A percentile compares a stretch with the other conserved stretches of the same genome.
These are phyloP conservation scores for Cutaneotrichosporon sp. DNA, from an alignment of 1,284 basidiomycete species.

Conservation along the genomic window DNA sequence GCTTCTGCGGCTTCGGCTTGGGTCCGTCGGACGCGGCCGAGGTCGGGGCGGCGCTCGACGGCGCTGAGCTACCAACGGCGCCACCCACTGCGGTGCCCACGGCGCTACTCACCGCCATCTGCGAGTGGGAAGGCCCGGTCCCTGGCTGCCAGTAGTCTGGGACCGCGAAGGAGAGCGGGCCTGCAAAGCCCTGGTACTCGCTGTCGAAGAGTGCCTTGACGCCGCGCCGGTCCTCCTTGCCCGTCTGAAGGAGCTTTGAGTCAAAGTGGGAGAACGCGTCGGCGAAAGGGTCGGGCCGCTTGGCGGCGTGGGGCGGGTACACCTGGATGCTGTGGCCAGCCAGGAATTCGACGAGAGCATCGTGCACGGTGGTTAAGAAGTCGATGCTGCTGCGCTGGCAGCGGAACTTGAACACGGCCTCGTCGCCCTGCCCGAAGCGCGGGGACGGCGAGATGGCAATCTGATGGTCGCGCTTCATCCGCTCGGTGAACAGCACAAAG, in stretches of 20 bases:
- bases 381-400: slow-evolving; percentile 93
- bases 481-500: slow-evolving; percentile 74
- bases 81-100: slow-evolving; percentile 45
- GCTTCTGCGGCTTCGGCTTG: slow-evolving; percentile 7
- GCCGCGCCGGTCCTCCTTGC: slow-evolving; percentile 57
- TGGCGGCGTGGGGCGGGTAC: slow-evolving; percentile 49
- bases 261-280: slow-evolving; percentile 97
- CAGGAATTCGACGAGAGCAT: slow-evolving; percentile 90
- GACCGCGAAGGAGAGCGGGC: slow-evolving; percentile 33
- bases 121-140: slow-evolving; percentile 1
- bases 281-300: slow-evolving; percentile 77
- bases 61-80: background rate
- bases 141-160: slow-evolving; percentile 36
- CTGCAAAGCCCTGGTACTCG: slow-evolving; percentile 36
- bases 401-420: slow-evolving; percentile 85
- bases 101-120: background rate
- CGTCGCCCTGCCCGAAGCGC: slow-evolving; percentile 61
- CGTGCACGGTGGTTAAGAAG: slow-evolving; percentile 81
- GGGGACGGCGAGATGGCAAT: slow-evolving; percentile 76
- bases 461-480: slow-evolving; percentile 89
- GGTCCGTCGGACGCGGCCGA: slow-evolving; percentile 68
- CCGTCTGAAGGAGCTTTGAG: slow-evolving; percentile 82
- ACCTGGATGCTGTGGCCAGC: slow-evolving; percentile 67
- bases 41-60: slow-evolving; percentile 51
- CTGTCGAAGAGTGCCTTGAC: slow-evolving; percentile 92